phyloP scores from a whole-genome alignment of 1,139 yeast species.

The Candida sojae region DNA sequence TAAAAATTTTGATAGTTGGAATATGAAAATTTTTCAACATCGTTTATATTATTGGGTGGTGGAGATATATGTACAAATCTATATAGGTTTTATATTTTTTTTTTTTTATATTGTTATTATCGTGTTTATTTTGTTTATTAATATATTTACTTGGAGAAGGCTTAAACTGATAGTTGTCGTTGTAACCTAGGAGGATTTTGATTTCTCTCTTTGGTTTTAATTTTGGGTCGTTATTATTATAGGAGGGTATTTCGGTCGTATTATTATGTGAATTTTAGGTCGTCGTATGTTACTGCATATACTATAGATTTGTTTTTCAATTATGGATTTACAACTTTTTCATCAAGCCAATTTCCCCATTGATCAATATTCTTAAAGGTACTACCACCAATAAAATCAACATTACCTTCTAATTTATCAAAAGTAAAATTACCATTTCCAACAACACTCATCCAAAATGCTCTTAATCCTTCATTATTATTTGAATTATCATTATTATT shows the following conservation, averaged over 20 bases:
- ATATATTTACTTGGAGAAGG: slow-evolving; percentile 1
- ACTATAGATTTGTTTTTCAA: too few relatives aligned
- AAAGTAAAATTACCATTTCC: slow-evolving; percentile 54
- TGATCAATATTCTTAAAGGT: slow-evolving; percentile 53
- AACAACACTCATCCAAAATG: slow-evolving; percentile 49
- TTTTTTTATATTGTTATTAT: not conserved
- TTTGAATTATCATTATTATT: slow-evolving; percentile 22
- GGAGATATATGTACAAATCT: not conserved
- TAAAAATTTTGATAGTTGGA: not conserved
- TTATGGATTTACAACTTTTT: slow-evolving; percentile 57
- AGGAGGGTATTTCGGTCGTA: too few relatives aligned
- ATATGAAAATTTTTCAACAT: not conserved
- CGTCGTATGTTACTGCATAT: too few relatives aligned
- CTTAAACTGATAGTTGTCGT: not conserved
- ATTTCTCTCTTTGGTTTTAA: too few relatives aligned
- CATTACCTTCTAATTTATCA: slow-evolving; percentile 69
- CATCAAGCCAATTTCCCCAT: slow-evolving; percentile 83
- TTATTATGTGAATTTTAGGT: too few relatives aligned
- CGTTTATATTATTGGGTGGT: not conserved
- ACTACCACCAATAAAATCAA: slow-evolving; percentile 72
- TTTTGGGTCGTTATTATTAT: too few relatives aligned
- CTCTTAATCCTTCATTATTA: slow-evolving; percentile 25
- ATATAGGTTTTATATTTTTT: not conserved
- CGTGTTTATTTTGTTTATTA: not conserved
- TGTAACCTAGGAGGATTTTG: too few relatives aligned